Conservation (phyloP, 2,329 filamentous ascomycete species). For the Fusarium incarnatum region DNA sequence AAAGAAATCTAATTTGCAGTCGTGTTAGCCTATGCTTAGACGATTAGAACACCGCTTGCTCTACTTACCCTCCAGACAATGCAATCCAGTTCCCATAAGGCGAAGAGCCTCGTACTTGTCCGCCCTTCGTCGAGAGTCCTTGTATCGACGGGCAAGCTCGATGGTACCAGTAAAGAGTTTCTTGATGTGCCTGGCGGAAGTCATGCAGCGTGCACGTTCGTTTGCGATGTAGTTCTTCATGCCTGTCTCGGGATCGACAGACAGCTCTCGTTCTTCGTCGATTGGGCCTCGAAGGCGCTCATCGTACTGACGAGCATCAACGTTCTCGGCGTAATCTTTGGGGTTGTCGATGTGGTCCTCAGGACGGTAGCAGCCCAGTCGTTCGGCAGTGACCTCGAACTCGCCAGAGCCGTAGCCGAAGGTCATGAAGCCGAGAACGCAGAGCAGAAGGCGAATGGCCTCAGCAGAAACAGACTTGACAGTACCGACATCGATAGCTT, state of each 20-base stretch:
- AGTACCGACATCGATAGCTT: constrained; percentile 92
- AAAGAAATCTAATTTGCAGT: constrained; percentile 73
- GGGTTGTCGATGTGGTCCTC: constrained; percentile 83
- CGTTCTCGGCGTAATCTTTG: constrained; percentile 88
- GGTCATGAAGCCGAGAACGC: constrained; percentile 89
- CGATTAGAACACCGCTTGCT: neutral
- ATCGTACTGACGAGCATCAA: constrained; percentile 87
- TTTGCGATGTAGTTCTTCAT: constrained; percentile 97
- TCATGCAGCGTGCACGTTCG: constrained; percentile 81
- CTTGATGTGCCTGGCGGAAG: constrained; percentile 81
- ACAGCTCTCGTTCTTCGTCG: constrained; percentile 81
- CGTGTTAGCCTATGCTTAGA: constrained; percentile 20
- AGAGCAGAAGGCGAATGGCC: constrained; percentile 89
- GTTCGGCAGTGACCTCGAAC: constrained; percentile 85
- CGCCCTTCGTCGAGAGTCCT: constrained; percentile 65
- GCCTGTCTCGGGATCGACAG: constrained; percentile 78
- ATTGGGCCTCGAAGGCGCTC: constrained; percentile 83
- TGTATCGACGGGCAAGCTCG: constrained; percentile 81
- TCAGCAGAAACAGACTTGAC: constrained; percentile 91
- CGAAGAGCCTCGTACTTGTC: constrained; percentile 90
- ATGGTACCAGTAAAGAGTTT: constrained; percentile 79
- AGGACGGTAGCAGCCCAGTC: constrained; percentile 84
- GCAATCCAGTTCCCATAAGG: constrained; percentile 85
- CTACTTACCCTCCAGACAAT: constrained; percentile 80
- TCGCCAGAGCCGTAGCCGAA: constrained; percentile 87